Base-by-base conservation (phyloP, 164 flowering plant species). In the Brasenia schreberi region DNA sequence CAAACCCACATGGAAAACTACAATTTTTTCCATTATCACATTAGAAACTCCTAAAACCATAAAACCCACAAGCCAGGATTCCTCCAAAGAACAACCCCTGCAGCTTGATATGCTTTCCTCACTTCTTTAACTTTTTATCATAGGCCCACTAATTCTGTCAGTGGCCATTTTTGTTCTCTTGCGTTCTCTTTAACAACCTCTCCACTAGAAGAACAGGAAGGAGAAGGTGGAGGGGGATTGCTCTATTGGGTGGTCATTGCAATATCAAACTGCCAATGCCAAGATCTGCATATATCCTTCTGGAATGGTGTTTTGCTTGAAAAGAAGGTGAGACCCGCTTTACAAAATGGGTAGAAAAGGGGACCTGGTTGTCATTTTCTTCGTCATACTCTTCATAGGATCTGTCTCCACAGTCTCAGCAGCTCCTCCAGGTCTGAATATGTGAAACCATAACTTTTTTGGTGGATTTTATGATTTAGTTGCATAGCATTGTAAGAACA, bases 341-440 rank as follows among this genome's bases (percentile, higher is more conserved):
- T 7, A 7, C 7, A 45, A 45, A 45, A 45, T 45, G 53, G 14
- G 53, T 7, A 45, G 53, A 45, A 45, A 45, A 45, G 5, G 53
- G 14, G 53, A 45, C 53, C 53, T 12, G 6, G 2, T 45, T 45
- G 11, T 45, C 14, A 45, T 45, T 2, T 45, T 45, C 53, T 12
- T 45, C 53, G 14, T 45, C 53, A 12, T 45, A 7, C 53, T 45
- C 53, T 45, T 45, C 53, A 45, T 45, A 45, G 53, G 53, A 7
- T 7, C 53, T 45, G 53, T 12, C 53, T 45, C 53, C 53, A 45
- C 63, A 60, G 19, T 19, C n/a, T 60, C 63, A 60, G 63, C 63
- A 9, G 63, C 63, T 60, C 63, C 63, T 60, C 63, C 63, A 60
- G 63, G 63, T 60, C 52, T 7, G 11, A 10, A 23, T 17, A 39